Base-by-base conservation (phyloP, 164 flowering plant species). In the Nelumbo lutea region DNA sequence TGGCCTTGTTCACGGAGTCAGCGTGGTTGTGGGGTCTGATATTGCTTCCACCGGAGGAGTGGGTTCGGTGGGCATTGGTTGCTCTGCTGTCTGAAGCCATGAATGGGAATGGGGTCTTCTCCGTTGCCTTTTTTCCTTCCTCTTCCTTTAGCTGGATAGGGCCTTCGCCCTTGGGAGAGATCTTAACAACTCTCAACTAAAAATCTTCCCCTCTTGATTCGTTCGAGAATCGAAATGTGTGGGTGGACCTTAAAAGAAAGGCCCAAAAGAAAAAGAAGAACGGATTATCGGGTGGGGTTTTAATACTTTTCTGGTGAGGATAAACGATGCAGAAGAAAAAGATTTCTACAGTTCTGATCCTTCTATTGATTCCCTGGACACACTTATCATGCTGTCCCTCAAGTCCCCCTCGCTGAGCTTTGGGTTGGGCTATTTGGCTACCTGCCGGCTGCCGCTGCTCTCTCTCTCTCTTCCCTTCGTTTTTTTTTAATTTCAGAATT, bases 1-100 rank as follows among this genome's bases (percentile, higher is more conserved):
- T 85, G 60, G 96, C 96, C 74, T 83, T 90, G 86, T 79, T 87
- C 10, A 78, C 58, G 3, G 90, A 81, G 2, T 84, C 85, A 0
- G 83, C 61, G 44, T 76, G 65, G 51, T 70, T 52, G 55, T 46
- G 51, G 43, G 52, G 3, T 42, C 75, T 74, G 62, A 64, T 10
- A 64, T 70, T 68, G 73, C 80, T 75, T 7, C 78, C 79, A 11
- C 80, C 79, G 1, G 86, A 82, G 0, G 87, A 80, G 66, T 81
- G 81, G 50, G 80, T 76, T 64, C 76, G 74, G 15, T 72, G 66
- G 0, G 69, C 46, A 9, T 67, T 67, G 1, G 75, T 64, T 50
- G 73, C 73, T 75, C 71, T 76, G 69, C 84, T 79, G 10, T 79
- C 80, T 1, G 87, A 85, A 70, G 81, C 80, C 87, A 84, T 84